Evolutionary conservation across 176 grass and related monocot genomes (phyloP).

Genomic region (Areca catechu): DNA sequence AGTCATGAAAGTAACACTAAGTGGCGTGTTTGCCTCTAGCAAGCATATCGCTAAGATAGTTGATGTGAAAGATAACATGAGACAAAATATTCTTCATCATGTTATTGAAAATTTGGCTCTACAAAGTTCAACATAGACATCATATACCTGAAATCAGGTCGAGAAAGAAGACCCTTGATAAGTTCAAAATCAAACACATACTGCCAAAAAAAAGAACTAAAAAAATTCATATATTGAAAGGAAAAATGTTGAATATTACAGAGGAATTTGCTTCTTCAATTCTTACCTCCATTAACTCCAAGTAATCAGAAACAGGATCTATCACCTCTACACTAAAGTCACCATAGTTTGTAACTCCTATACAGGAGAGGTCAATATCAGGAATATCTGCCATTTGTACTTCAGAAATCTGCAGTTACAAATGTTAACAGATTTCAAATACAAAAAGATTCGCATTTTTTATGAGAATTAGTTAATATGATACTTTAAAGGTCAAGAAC

Average conservation of each 20-base stretch:
- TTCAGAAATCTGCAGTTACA: constrained; percentile 65
- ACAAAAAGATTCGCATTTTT: no score
- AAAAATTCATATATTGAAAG: constrained; percentile 7
- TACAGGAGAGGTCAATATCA: constrained; percentile 58
- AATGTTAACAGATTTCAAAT: constrained; percentile 4
- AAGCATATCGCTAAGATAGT: no score
- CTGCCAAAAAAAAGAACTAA: constrained; percentile 23
- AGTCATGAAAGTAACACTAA: no score
- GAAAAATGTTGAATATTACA: not conserved
- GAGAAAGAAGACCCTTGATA: constrained; percentile 68
- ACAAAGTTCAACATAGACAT: not conserved
- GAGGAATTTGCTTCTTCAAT: not conserved
- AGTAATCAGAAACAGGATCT: constrained; percentile 86
- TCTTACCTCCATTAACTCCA: constrained; percentile 80
- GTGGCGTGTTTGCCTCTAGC: no score
- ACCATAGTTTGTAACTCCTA: constrained; percentile 50
- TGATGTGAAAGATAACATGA: no score
- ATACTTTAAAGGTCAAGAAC: no score
- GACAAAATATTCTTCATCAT: no score
- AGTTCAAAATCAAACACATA: constrained; percentile 92
- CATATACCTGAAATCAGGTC: constrained; percentile 69
- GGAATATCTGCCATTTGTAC: constrained; percentile 77
- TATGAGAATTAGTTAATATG: no score
- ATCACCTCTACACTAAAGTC: constrained; percentile 71
- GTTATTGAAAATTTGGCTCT: no score